Base-by-base conservation (phyloP, 2,329 filamentous ascomycete genomes). In the Claviceps sp. region DNA sequence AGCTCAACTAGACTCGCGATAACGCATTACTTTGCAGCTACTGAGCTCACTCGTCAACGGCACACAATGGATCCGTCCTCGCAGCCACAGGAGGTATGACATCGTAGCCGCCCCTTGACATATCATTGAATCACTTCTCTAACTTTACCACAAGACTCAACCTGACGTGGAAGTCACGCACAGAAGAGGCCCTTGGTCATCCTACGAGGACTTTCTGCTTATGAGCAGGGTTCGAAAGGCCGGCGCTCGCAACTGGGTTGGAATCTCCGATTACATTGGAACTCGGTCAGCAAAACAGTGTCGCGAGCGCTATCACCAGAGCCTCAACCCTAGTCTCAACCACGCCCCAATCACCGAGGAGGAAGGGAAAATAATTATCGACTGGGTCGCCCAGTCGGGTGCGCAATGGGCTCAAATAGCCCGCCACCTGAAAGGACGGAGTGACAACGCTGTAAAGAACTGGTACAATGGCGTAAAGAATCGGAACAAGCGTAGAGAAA, bases 401-500 rank as follows among this genome's bases (percentile, higher is more conserved):
- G 91, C 89, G 72, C 81, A 86, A 52, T 96, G 90, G 90, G 90
- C 90, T 2, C 88, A 96, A 64, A 96, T 96, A 62, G 88, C 90
- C 45, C 79, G 90, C 58, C 76, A 81, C 45, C 76, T 96, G 20
- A 78, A 84, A 51, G 88, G 88, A 57, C 84, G 90, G 62, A 95
- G 89, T 66, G 90, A 96, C 72, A 96, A 96, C 62, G 86, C 88
- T 29, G 88, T 96, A 56, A 96, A 96, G 79, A 96, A 96, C 68
- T 96, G 89, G 88, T 95, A 87, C 87, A 95, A 95, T 64, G 89
- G 90, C 48, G 87, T 85, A 64, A 86, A 90, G 77, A 95, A 95
- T 71, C 81, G 89, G 61, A 77, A 85, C 61, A 77, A 74, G 62
- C 72, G 82, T 57, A 48, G 29, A 16, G n/a, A 7, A 0, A 36